phyloP scores from a whole-genome alignment of 306 rosid species.

The Arachis hypogaea region DNA sequence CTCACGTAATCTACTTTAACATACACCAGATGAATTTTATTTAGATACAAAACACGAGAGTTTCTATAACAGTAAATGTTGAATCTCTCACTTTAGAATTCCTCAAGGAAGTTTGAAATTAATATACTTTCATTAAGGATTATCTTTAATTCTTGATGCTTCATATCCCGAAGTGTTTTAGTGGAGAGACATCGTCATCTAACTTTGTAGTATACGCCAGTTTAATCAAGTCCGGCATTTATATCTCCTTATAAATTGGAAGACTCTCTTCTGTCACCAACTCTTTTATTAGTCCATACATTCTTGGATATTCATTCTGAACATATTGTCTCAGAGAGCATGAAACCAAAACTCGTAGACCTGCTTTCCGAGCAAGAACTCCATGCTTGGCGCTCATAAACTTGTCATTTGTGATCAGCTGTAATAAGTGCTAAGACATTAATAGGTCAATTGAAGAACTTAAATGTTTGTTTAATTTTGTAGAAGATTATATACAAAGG shows the following conservation, averaged over 20 bases:
- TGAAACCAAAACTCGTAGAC: constrained; percentile 27
- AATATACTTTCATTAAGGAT: no score
- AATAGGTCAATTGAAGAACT: no score
- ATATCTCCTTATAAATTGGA: constrained; percentile 21
- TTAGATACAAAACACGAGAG: no score
- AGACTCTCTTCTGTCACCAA: constrained; percentile 26
- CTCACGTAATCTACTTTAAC: no score
- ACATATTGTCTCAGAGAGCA: constrained; percentile 27
- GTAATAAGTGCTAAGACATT: not conserved
- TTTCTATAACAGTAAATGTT: no score
- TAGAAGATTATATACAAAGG: not conserved
- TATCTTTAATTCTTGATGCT: no score
- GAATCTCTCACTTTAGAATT: no score
- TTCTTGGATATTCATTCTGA: not conserved
- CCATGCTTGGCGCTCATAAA: constrained; percentile 20
- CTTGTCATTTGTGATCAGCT: constrained; percentile 31
- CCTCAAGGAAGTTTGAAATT: no score
- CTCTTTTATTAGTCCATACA: constrained; percentile 29
- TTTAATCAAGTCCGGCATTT: not conserved
- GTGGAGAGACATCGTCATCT: constrained; percentile 14
- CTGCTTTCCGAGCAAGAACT: constrained; percentile 21
- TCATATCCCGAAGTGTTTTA: not conserved
- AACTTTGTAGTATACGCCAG: constrained; percentile 4
- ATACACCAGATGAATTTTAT: no score
- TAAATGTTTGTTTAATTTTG: no score